Conservation (phyloP, 1,284 basidiomycete species). For the Irpex sp. region DNA sequence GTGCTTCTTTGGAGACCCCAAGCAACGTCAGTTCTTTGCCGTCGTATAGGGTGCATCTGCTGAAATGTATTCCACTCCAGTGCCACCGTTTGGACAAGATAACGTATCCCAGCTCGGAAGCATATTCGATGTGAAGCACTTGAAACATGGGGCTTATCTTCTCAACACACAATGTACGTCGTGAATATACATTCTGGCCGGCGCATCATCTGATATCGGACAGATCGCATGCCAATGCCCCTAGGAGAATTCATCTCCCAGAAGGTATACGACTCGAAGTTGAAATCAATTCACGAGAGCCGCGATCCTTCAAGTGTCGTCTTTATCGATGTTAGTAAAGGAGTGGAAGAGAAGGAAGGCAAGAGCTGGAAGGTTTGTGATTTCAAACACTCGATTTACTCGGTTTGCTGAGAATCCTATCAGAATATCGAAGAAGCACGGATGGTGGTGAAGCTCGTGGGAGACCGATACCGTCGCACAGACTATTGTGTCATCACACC, state of each 20-base stretch:
- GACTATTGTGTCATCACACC: constrained; percentile 44
- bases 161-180: constrained; percentile 43
- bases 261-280: constrained; percentile 35
- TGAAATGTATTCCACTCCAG: constrained; percentile 22
- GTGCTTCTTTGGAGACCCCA: constrained; percentile 45
- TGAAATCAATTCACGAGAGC: constrained; percentile 34
- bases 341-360: constrained; percentile 32
- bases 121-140: constrained; percentile 44
- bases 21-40: constrained; percentile 34
- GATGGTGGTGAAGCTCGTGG: constrained; percentile 36
- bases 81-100: constrained; percentile 46
- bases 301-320: constrained; percentile 20
- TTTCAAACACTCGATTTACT: not conserved
- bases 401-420: not conserved
- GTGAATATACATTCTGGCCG: not conserved
- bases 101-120: constrained; percentile 35
- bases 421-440: constrained; percentile 42
- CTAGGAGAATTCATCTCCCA: constrained; percentile 46
- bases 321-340: constrained; percentile 41
- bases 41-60: not conserved
- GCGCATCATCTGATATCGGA: not conserved
- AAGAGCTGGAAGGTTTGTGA: constrained; percentile 40
- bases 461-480: constrained; percentile 29
- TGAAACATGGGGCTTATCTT: constrained; percentile 32
- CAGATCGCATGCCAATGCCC: constrained; percentile 48